Percentiles rank a stretch among this genome's conserved stretches.
Conservation (phyloP, 1,284 basidiomycete genomes). For the Heliocybe sulcata region DNA sequence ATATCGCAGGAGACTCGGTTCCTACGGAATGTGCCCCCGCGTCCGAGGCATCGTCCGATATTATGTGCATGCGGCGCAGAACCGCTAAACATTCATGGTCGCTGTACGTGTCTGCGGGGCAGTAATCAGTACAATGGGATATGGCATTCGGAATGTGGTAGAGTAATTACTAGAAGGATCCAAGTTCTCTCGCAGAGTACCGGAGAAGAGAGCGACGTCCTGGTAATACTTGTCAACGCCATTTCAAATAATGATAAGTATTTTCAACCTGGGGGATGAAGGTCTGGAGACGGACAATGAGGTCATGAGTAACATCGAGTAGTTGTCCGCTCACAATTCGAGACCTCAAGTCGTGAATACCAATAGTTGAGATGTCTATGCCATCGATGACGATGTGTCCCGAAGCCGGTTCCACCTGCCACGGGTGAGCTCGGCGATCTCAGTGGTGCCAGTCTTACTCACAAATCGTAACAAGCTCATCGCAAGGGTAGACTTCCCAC, state of each 20-base stretch:
- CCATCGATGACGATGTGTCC: constrained; percentile 84
- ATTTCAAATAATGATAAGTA: too few species aligned
- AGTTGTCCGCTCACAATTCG: constrained; percentile 52
- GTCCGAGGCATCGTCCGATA: constrained; percentile 36
- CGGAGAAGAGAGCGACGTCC: constrained; percentile 80
- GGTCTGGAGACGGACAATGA: constrained; percentile 34
- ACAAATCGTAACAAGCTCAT: constrained; percentile 86
- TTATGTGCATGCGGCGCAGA: constrained; percentile 57
- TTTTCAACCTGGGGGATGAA: constrained; percentile 68
- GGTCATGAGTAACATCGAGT: neutral
- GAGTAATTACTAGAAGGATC: constrained; percentile 64
- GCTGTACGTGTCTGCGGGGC: constrained; percentile 56
- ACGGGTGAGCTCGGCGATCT: constrained; percentile 29
- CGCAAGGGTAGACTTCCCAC: constrained; percentile 79
- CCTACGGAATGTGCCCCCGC: constrained; percentile 40
- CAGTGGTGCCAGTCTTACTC: constrained; percentile 2
- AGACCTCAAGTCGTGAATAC: constrained; percentile 79
- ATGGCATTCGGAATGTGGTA: constrained; percentile 8
- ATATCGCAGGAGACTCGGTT: constrained; percentile 36
- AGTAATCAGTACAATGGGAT: neutral
- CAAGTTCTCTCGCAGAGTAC: constrained; percentile 79
- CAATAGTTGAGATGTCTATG: constrained; percentile 84
- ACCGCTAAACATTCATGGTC: constrained; percentile 74
- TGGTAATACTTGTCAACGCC: constrained; percentile 16
- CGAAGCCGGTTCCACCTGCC: constrained; percentile 52